Evolutionary conservation across 2,329 filamentous ascomycete species (phyloP), one percentile per base, ranked within the genome.

Genomic region (Pyrenochaeta sp.): DNA sequence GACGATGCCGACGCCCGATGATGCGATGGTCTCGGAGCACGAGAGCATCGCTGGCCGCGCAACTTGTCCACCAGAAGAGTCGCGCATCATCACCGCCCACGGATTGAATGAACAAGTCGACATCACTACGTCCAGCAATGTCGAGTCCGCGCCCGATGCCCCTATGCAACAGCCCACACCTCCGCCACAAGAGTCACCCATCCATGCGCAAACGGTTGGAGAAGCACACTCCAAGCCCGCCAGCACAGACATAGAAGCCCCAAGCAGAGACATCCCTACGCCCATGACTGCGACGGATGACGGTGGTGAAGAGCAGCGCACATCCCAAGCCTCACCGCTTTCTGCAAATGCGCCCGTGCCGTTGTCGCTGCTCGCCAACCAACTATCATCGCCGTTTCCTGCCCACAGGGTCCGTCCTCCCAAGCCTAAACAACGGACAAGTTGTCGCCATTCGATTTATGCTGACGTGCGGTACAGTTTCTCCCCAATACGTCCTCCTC

Each of bases 401-500:
- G 67, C 62, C 32, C 65, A 74, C 44, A 72, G 76, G 60, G 76
- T 78, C 51, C 52, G 76, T 74, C 44, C 30, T 27, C 37, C 42
- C 25, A 30, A 40, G 43, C 37, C 19, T 36, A 46, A 47, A 43
- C 50, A 45, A 46, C 25, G 40, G 9, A 24, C 36, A 19, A 9
- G 25, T 30, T 46, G 55, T 39, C 49, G 28, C 30, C 27, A 19
- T 8, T 15, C 3, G 22, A 7, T 15, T 37, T 48, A 56, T 50
- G 56, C 70, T 77, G 50, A 77, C 52, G 5, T 28, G 12, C 15
- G 30, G 49, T 32, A 32, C 66, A 93, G 90, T 84, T 90, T 64
- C 85, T 91, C 56, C 90, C 93, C 2, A 88, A 88, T 53, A 88
- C 91, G n/a, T 89, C 92, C 1, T 97, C 92, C 0, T 95, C 92